Conservation (phyloP, 345 rosid species). For the Abelmoschus esculentus region DNA sequence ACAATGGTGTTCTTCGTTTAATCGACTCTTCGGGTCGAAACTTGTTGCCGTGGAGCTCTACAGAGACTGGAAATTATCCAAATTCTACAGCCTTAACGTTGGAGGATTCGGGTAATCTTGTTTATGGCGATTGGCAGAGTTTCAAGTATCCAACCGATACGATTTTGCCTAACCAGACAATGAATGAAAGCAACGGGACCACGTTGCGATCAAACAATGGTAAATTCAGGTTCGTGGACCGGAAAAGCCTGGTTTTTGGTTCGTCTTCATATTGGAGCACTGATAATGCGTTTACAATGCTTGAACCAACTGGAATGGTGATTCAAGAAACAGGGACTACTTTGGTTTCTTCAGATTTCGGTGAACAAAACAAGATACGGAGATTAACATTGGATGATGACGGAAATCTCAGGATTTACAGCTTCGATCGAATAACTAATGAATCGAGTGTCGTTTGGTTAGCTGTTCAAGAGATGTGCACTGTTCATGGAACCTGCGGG, state of each 20-base stretch:
- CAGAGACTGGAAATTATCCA: slow-evolving; percentile 16
- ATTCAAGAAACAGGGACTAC: not conserved
- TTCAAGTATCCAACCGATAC: slow-evolving; percentile 37
- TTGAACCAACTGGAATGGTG: slow-evolving; percentile 24
- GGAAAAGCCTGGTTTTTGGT: slow-evolving; percentile 18
- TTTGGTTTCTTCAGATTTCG: slow-evolving; percentile 34
- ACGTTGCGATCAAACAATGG: slow-evolving; percentile 26
- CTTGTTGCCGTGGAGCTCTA: slow-evolving; percentile 14
- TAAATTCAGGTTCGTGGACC: slow-evolving; percentile 32
- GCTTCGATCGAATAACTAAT: slow-evolving; percentile 9
- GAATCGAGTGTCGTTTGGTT: slow-evolving; percentile 42
- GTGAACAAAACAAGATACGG: slow-evolving; percentile 9
- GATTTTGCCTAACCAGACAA: slow-evolving; percentile 36
- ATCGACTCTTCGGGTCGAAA: slow-evolving; percentile 18
- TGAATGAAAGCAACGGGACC: slow-evolving; percentile 4
- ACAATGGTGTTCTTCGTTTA: slow-evolving; percentile 26
- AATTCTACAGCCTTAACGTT: slow-evolving; percentile 29
- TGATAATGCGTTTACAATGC: not conserved
- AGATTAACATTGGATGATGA: slow-evolving; percentile 41
- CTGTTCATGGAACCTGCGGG: slow-evolving; percentile 42
- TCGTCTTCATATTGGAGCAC: slow-evolving; percentile 27
- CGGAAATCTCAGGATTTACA: slow-evolving; percentile 41
- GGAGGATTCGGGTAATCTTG: slow-evolving; percentile 30
- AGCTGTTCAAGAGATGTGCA: slow-evolving; percentile 42
- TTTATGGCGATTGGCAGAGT: slow-evolving; percentile 35